Evolutionary conservation across 2,329 filamentous ascomycete species (phyloP).

Genomic region (Cladobotryum mycophilum): DNA sequence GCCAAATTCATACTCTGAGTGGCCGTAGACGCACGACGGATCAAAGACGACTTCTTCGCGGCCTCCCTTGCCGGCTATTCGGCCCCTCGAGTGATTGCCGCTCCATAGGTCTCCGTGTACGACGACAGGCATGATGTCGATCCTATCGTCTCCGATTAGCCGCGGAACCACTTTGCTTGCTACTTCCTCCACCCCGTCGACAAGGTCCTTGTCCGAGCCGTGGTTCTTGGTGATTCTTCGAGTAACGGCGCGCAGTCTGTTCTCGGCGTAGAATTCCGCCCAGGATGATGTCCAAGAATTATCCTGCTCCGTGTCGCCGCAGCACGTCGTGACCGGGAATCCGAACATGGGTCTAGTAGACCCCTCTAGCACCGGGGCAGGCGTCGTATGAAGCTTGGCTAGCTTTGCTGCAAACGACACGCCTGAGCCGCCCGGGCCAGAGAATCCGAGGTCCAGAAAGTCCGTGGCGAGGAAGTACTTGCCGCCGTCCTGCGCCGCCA

Average conservation of each 20-base stretch:
- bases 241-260: conserved; percentile 62
- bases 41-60: conserved; percentile 77
- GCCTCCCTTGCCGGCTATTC: conserved; percentile 48
- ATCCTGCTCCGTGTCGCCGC: conserved; percentile 75
- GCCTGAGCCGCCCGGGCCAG: conserved; percentile 38
- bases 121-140: conserved; percentile 67
- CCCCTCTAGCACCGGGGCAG: conserved; percentile 59
- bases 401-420: conserved; percentile 67
- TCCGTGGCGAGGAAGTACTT: conserved; percentile 64
- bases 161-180: conserved; percentile 63
- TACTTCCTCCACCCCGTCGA: conserved; percentile 57
- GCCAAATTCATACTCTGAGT: conserved; percentile 84
- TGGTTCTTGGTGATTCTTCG: conserved; percentile 52
- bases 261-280: conserved; percentile 80
- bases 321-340: conserved; percentile 80
- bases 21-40: conserved; percentile 73
- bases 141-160: conserved; percentile 61
- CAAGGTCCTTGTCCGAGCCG: conserved; percentile 57
- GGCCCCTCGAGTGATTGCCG: conserved; percentile 68
- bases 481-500: conserved; percentile 39
- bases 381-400: conserved; percentile 69
- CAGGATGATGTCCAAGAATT: conserved; percentile 69
- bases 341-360: conserved; percentile 63
- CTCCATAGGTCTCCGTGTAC: conserved; percentile 93
- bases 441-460: conserved; percentile 61